A percentile compares a stretch with the other conserved stretches of the same genome.
Evolutionary conservation across 495 filamentous ascomycete genomes (phyloP).

Genomic region (Trichoderma asperelloides): DNA sequence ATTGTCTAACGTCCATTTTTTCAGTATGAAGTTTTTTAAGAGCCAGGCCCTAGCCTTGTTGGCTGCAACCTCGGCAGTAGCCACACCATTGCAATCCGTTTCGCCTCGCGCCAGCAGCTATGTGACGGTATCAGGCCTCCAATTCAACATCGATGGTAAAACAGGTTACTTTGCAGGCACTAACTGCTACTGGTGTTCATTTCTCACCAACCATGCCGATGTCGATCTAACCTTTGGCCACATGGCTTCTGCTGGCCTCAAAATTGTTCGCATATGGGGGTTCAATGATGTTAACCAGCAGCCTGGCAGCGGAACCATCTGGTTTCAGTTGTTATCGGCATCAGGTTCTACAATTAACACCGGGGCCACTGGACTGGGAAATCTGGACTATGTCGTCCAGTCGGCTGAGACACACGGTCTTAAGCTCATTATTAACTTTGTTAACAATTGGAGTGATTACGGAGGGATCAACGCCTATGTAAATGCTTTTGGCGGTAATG

Average conservation of each 20-base stretch:
- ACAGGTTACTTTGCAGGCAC: slow-evolving; percentile 58
- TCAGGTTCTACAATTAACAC: slow-evolving; percentile 55
- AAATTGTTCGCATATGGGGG: slow-evolving; percentile 64
- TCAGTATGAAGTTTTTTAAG: neutral
- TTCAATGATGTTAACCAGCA: slow-evolving; percentile 49
- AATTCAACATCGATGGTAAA: slow-evolving; percentile 53
- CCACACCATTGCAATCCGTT: neutral
- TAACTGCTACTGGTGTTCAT: slow-evolving; percentile 68
- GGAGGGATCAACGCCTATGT: slow-evolving; percentile 60
- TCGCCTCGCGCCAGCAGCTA: neutral
- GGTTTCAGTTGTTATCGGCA: slow-evolving; percentile 49
- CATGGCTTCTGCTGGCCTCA: slow-evolving; percentile 45
- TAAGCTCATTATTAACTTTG: slow-evolving; percentile 48
- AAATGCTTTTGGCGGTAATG: slow-evolving; percentile 49
- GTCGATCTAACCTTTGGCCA: slow-evolving; percentile 51
- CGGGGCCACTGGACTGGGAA: slow-evolving; percentile 54
- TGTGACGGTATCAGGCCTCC: slow-evolving; percentile 14
- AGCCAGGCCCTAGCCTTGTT: neutral
- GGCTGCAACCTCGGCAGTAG: neutral
- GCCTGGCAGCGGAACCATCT: slow-evolving; percentile 42
- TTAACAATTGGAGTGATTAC: slow-evolving; percentile 54
- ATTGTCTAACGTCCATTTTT: neutral
- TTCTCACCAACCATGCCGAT: slow-evolving; percentile 55
- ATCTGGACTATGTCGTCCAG: slow-evolving; percentile 49
- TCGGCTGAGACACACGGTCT: slow-evolving; percentile 45